phyloP scores from a whole-genome alignment of 2,329 filamentous ascomycete genomes.

The Trichoderma asperellum region DNA sequence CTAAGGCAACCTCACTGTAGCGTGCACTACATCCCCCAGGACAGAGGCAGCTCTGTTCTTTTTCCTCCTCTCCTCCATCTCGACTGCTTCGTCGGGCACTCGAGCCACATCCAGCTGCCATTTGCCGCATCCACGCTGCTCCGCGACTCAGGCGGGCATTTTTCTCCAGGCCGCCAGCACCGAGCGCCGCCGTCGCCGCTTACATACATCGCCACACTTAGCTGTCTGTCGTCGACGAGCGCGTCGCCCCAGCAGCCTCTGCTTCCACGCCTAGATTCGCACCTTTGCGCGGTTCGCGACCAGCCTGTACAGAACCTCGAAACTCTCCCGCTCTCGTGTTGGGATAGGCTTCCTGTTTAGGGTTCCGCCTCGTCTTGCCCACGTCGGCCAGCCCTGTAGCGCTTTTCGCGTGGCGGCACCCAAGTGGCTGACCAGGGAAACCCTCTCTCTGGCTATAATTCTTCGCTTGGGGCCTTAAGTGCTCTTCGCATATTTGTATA shows the following conservation, averaged over 20 bases:
- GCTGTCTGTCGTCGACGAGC: slow-evolving; percentile 12
- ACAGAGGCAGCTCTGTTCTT: slow-evolving; percentile 5
- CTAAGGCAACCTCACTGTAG: slow-evolving; percentile 16
- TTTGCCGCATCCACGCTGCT: slow-evolving; percentile 18
- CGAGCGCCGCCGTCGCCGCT: slow-evolving; percentile 27
- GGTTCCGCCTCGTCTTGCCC: slow-evolving; percentile 38
- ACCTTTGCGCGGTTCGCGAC: slow-evolving; percentile 25
- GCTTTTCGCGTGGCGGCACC: slow-evolving; percentile 42
- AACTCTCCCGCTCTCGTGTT: not conserved
- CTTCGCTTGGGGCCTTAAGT: not conserved
- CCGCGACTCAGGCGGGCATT: slow-evolving; percentile 21
- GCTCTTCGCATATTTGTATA: not conserved
- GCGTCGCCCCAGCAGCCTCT: slow-evolving; percentile 20
- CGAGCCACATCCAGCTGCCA: slow-evolving; percentile 1
- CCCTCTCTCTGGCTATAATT: slow-evolving; percentile 28
- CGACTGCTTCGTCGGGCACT: slow-evolving; percentile 10
- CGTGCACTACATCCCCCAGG: slow-evolving; percentile 29
- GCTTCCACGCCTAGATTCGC: not conserved
- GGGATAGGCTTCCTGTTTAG: slow-evolving; percentile 6
- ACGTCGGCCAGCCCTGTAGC: slow-evolving; percentile 41
- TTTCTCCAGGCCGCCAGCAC: slow-evolving; percentile 10
- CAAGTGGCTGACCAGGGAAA: slow-evolving; percentile 40
- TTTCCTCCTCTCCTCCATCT: slow-evolving; percentile 10
- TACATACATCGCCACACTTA: slow-evolving; percentile 13
- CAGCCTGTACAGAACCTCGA: not conserved